phyloP scores from a whole-genome alignment of 2,329 filamentous ascomycete genomes.

The Xylaria multiplex region DNA sequence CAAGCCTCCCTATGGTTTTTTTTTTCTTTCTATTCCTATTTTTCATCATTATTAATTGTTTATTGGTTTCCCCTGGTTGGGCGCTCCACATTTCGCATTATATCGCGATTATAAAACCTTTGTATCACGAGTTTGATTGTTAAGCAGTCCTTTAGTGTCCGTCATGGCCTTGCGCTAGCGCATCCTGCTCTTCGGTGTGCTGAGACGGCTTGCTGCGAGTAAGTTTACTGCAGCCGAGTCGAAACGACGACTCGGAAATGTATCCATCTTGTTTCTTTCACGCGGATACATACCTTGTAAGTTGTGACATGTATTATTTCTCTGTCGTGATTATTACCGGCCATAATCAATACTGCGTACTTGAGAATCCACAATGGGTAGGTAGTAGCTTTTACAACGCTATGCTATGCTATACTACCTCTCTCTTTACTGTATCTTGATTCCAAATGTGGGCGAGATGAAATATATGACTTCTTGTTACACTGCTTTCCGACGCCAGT shows the following conservation, averaged over 20 bases:
- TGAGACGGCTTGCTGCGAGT: neutral
- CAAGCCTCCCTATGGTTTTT: neutral
- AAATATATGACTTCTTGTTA: neutral
- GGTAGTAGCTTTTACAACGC: neutral
- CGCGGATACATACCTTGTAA: too few relatives aligned
- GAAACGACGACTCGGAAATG: too few relatives aligned
- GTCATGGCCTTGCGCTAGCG: too few relatives aligned
- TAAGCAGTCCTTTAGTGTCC: neutral
- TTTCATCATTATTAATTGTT: too few relatives aligned
- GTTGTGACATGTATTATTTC: neutral
- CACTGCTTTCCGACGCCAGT: neutral
- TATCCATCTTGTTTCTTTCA: neutral
- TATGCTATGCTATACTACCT: neutral
- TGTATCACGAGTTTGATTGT: neutral
- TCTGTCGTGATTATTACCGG: neutral
- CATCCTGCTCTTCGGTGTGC: neutral
- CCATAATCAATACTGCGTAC: neutral
- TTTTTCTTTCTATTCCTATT: neutral
- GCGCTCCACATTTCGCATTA: constrained; percentile 4
- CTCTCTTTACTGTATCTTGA: neutral
- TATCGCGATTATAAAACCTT: neutral
- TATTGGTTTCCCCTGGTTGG: neutral
- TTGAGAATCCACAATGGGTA: neutral
- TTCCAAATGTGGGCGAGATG: constrained; percentile 1
- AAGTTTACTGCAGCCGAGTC: neutral